These are phyloP conservation scores for Neopestalotiopsis clavispora DNA, from an alignment of 2,329 filamentous ascomycete species.

Conservation along the genomic window DNA sequence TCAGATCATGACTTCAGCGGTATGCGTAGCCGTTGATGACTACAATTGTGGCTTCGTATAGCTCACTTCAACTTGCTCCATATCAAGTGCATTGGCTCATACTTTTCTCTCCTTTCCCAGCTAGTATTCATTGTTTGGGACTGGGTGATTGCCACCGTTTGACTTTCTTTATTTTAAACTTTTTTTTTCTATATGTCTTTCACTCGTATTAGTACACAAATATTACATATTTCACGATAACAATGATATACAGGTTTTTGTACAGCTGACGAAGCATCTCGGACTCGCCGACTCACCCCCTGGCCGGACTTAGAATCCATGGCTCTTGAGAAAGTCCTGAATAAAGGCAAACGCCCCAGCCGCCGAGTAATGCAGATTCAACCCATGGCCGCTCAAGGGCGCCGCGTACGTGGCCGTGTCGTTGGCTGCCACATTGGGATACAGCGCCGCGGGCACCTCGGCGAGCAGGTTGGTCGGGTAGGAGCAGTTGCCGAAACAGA, in stretches of 20 bases:
- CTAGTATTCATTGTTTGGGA: too few relatives aligned
- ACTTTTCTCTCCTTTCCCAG: too few relatives aligned
- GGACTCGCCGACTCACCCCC: background rate
- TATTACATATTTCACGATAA: background rate
- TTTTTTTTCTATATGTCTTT: background rate
- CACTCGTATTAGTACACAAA: background rate
- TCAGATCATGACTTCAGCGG: too few relatives aligned
- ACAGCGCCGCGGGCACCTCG: background rate
- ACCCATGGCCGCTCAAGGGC: background rate
- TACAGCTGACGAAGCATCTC: background rate
- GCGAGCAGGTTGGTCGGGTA: slow-evolving; percentile 23
- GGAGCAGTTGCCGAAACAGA: slow-evolving; percentile 28
- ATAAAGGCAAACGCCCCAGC: background rate
- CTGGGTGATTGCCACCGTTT: too few relatives aligned
- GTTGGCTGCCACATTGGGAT: background rate
- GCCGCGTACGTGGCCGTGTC: background rate
- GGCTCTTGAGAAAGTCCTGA: background rate
- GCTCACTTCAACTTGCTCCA: too few relatives aligned
- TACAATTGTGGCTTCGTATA: too few relatives aligned
- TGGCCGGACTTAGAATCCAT: background rate
- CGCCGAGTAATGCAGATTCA: background rate
- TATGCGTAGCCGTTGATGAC: too few relatives aligned
- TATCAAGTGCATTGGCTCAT: too few relatives aligned
- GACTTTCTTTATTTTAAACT: too few relatives aligned
- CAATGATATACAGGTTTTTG: background rate